Evolutionary conservation across 2,329 filamentous ascomycete genomes (phyloP).

Genomic region (Trichoderma hamatum): DNA sequence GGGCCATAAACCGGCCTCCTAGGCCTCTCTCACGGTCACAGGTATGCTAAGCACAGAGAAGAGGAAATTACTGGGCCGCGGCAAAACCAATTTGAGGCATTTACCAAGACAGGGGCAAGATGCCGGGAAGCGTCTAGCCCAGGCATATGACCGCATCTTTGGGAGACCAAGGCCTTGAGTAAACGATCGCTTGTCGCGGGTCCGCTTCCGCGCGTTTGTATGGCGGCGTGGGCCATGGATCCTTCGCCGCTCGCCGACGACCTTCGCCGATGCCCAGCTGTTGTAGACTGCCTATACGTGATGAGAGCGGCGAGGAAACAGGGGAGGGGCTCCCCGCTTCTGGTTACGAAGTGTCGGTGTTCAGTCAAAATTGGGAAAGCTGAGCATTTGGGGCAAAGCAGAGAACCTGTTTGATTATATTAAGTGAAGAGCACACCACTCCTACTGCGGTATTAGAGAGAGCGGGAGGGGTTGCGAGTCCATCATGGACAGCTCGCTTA

Average conservation of each 20-base stretch:
- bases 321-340: constrained; percentile 12
- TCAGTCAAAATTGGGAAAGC: not conserved
- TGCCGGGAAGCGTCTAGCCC: not conserved
- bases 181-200: constrained; percentile 29
- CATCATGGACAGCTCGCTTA: not conserved
- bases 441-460: not conserved
- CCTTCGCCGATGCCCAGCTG: constrained; percentile 13
- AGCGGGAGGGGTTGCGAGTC: not conserved
- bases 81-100: constrained; percentile 20
- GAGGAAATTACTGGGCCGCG: constrained; percentile 1
- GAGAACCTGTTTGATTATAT: not conserved
- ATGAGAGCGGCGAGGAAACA: not conserved
- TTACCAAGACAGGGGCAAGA: constrained; percentile 7
- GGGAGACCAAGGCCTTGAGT: not conserved
- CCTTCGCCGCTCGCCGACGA: not conserved
- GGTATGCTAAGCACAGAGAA: not conserved
- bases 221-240: not conserved
- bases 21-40: not conserved
- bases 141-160: constrained; percentile 5
- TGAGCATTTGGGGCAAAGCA: not conserved
- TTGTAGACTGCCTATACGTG: not conserved
- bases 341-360: not conserved
- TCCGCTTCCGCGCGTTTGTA: constrained; percentile 27
- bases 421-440: constrained; percentile 5
- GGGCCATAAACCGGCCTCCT: not conserved